Evolutionary conservation across 2,329 filamentous ascomycete species (phyloP).

Genomic region (Metarhizium album): DNA sequence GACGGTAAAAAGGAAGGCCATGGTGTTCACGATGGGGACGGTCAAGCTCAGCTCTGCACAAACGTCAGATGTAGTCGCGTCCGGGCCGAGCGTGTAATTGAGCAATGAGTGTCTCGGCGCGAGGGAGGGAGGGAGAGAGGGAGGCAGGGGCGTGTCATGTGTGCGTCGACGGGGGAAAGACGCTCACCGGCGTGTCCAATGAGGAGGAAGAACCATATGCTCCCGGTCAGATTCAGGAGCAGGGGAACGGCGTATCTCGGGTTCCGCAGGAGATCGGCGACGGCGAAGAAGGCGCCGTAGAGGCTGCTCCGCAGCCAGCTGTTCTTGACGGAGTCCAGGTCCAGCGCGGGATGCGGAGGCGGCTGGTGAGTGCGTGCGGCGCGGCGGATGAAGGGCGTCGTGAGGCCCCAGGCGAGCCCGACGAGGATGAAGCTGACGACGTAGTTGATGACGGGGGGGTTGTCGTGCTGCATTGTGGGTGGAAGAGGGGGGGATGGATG

Average conservation of each 20-base stretch:
- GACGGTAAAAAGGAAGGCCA: constrained; percentile 94
- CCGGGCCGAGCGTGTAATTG: background rate
- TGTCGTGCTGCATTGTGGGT: constrained; percentile 8
- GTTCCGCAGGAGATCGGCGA: constrained; percentile 66
- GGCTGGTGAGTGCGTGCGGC: constrained; percentile 69
- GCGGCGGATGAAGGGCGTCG: constrained; percentile 81
- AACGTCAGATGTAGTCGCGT: background rate
- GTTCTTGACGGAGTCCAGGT: constrained; percentile 35
- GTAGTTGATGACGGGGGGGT: constrained; percentile 62
- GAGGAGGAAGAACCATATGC: constrained; percentile 91
- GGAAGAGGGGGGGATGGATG: background rate
- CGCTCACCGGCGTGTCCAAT: constrained; percentile 79
- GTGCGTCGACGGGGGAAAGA: no score
- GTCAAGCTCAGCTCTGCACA: constrained; percentile 73
- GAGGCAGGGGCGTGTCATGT: no score
- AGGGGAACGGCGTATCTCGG: constrained; percentile 79
- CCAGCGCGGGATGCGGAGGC: constrained; percentile 44
- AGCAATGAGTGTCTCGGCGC: background rate
- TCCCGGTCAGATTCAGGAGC: constrained; percentile 81
- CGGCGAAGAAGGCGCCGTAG: constrained; percentile 59
- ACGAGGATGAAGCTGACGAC: constrained; percentile 83
- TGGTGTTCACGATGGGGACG: constrained; percentile 86
- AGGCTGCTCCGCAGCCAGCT: constrained; percentile 54
- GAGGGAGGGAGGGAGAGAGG: background rate
- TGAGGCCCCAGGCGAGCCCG: constrained; percentile 85